phyloP scores from a whole-genome alignment of 2,329 filamentous ascomycete genomes.

The Pezicula carpinea region DNA sequence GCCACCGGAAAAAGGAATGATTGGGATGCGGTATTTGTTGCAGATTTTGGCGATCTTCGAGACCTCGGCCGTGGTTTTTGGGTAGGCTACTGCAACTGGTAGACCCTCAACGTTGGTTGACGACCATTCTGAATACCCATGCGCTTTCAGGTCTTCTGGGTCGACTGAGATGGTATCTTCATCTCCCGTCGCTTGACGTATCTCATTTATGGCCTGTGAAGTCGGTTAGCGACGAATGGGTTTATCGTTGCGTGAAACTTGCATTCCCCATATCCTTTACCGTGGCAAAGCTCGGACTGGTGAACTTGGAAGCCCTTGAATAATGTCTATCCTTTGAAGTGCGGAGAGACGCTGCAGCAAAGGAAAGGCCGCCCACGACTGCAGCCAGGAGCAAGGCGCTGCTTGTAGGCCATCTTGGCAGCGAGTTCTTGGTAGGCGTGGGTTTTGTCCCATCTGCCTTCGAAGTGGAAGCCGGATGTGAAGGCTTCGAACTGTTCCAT shows the following conservation, averaged over 20 bases:
- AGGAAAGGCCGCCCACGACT: constrained; percentile 14
- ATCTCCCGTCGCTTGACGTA: constrained; percentile 41
- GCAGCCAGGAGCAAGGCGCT: constrained; percentile 20
- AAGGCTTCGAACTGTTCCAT: constrained; percentile 13
- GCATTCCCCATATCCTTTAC: constrained; percentile 47
- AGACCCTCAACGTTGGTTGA: constrained; percentile 54
- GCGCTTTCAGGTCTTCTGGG: constrained; percentile 53
- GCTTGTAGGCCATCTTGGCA: constrained; percentile 19
- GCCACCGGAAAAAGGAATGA: constrained; percentile 79
- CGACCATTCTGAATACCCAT: constrained; percentile 67
- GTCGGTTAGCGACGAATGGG: not conserved
- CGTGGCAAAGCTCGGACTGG: constrained; percentile 38
- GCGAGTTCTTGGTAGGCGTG: not conserved
- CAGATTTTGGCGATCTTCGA: constrained; percentile 62
- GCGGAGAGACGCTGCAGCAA: constrained; percentile 12
- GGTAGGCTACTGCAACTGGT: constrained; percentile 61
- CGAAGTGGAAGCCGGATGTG: no score
- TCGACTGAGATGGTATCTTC: constrained; percentile 59
- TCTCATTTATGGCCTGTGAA: constrained; percentile 49
- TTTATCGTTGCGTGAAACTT: constrained; percentile 13
- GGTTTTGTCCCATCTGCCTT: not conserved
- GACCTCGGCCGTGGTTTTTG: constrained; percentile 56
- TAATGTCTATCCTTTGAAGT: constrained; percentile 20
- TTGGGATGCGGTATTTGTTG: constrained; percentile 73
- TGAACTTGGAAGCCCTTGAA: constrained; percentile 23